Percentiles rank a stretch among this genome's conserved stretches.
These are phyloP conservation scores for Metschnikowia anglica DNA, from an alignment of 805 yeast genomes.

Conservation along the genomic window DNA sequence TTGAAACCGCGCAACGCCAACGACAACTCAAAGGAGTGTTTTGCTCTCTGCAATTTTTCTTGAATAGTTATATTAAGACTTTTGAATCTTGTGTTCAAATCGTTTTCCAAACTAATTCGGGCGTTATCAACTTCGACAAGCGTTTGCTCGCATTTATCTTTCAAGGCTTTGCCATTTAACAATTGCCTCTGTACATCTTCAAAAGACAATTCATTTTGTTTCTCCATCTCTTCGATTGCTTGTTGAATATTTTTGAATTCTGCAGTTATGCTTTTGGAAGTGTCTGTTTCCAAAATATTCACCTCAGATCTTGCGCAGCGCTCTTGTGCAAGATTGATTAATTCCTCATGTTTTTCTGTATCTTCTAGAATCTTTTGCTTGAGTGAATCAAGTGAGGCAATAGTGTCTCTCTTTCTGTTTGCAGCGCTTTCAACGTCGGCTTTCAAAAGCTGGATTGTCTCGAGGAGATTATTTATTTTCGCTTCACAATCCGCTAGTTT, in stretches of 20 bases:
- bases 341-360: slow-evolving; percentile 19
- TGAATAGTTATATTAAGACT: slow-evolving; percentile 34
- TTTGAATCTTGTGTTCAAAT: slow-evolving; percentile 33
- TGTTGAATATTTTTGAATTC: slow-evolving; percentile 49
- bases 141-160: slow-evolving; percentile 42
- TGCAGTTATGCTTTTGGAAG: slow-evolving; percentile 46
- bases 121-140: slow-evolving; percentile 35
- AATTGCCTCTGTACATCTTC: slow-evolving; percentile 54
- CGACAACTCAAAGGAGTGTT: slow-evolving; percentile 52
- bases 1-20: slow-evolving; percentile 66
- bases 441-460: slow-evolving; percentile 21
- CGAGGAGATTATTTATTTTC: slow-evolving; percentile 10
- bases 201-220: slow-evolving; percentile 51
- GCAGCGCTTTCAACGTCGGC: slow-evolving; percentile 17
- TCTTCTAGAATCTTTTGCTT: slow-evolving; percentile 13
- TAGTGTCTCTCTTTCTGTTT: slow-evolving; percentile 17
- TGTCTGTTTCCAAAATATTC: slow-evolving; percentile 36
- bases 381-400: slow-evolving; percentile 16
- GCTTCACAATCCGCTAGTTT: slow-evolving; percentile 22
- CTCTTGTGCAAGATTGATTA: slow-evolving; percentile 29
- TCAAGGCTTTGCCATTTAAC: slow-evolving; percentile 42
- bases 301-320: slow-evolving; percentile 52
- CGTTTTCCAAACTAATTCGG: slow-evolving; percentile 27
- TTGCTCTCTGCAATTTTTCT: slow-evolving; percentile 33
- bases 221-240: slow-evolving; percentile 53